phyloP scores from a whole-genome alignment of 2,329 filamentous ascomycete species.

The Fusarium sp. region DNA sequence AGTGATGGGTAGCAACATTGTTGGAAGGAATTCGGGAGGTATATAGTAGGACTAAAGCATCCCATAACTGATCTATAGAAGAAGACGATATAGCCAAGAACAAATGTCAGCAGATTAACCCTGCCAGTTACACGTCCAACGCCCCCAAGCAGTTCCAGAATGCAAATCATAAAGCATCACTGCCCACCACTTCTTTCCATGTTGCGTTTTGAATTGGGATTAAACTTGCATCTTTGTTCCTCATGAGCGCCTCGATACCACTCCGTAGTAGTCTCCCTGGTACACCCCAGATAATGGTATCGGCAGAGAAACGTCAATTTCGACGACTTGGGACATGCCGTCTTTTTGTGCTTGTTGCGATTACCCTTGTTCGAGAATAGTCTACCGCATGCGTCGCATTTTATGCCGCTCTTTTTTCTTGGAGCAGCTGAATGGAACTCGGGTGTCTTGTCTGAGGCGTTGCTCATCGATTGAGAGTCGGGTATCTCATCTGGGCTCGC shows the following conservation, averaged over 20 bases:
- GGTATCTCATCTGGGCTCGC: neutral
- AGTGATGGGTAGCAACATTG: neutral
- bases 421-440: constrained; percentile 7
- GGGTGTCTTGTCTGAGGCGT: constrained; percentile 13
- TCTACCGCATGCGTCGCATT: constrained; percentile 42
- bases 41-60: too few species aligned
- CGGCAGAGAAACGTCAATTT: constrained; percentile 40
- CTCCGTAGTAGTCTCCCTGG: constrained; percentile 40
- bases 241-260: constrained; percentile 47
- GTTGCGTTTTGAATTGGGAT: constrained; percentile 1
- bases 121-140: neutral
- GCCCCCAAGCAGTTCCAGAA: neutral
- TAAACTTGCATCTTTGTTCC: constrained; percentile 38
- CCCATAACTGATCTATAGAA: too few species aligned
- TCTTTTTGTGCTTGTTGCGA: constrained; percentile 46
- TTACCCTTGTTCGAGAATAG: constrained; percentile 46
- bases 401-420: constrained; percentile 13
- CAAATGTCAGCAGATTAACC: too few species aligned
- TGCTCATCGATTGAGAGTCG: neutral
- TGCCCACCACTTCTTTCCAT: neutral
- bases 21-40: too few species aligned
- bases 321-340: constrained; percentile 41
- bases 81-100: too few species aligned
- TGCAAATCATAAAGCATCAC: neutral
- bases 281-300: constrained; percentile 37